A percentile compares a stretch with the other conserved stretches of the same genome.
Conservation (phyloP, 2,329 filamentous ascomycete genomes). For the Tympanopsis confertula region DNA sequence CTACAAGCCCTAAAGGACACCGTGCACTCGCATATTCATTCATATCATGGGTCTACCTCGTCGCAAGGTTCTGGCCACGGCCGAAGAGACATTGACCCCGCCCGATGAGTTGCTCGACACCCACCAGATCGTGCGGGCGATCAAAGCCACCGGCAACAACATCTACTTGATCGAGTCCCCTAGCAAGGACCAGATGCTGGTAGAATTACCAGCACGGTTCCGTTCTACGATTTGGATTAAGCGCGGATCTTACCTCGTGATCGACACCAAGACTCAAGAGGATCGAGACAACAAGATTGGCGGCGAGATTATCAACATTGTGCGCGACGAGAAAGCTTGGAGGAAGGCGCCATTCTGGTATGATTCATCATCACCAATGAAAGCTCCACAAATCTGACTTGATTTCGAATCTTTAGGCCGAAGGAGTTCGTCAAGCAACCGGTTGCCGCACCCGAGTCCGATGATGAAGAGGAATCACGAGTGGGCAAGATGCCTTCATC, state of each 20-base stretch:
- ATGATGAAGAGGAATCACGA: slow-evolving; percentile 66
- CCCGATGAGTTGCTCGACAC: slow-evolving; percentile 32
- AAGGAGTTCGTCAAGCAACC: slow-evolving; percentile 62
- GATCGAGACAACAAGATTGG: slow-evolving; percentile 66
- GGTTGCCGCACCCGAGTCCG: slow-evolving; percentile 25
- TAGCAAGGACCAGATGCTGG: slow-evolving; percentile 6
- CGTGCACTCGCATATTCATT: slow-evolving; percentile 1
- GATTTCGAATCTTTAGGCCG: slow-evolving; percentile 41
- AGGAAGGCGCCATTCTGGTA: slow-evolving; percentile 82
- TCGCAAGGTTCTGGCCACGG: neutral
- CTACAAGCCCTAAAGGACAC: no score
- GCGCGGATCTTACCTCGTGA: slow-evolving; percentile 73
- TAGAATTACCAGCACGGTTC: slow-evolving; percentile 38
- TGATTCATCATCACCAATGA: slow-evolving; percentile 8
- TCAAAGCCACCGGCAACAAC: slow-evolving; percentile 52
- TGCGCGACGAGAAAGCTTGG: slow-evolving; percentile 85
- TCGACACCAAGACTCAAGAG: slow-evolving; percentile 55
- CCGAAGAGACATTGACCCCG: slow-evolving; percentile 4
- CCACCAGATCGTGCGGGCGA: slow-evolving; percentile 45
- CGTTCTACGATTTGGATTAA: slow-evolving; percentile 91
- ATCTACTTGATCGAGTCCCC: slow-evolving; percentile 47
- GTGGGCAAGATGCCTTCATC: slow-evolving; percentile 78
- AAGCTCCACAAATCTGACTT: neutral
- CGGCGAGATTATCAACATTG: slow-evolving; percentile 86
- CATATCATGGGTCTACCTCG: neutral